Base-by-base conservation (phyloP, 2,329 filamentous ascomycete genomes). In the Neofusicoccum sp. region DNA sequence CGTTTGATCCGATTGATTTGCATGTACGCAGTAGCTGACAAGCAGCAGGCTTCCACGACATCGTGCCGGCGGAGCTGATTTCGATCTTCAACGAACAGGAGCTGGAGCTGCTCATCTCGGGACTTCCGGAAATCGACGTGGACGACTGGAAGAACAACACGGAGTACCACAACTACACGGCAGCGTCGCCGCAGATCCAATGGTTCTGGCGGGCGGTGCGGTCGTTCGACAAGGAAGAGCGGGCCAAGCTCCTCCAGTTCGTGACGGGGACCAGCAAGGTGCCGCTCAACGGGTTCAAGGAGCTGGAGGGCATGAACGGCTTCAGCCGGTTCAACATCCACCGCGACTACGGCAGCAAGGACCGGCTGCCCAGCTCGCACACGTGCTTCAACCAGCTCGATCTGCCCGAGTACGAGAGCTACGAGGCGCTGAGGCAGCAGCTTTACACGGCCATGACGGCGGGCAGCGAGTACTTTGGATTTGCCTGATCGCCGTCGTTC, bases 341-440 rank as follows among this genome's bases (percentile, higher is more conserved):
- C 76, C 92, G 95, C 67, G 95, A 98, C 78, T 97, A 96, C 79
- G 93, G 94, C 71, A 94, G 90, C 82, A 98, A 97, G 79, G 92
- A 97, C 74, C 90, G 95, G 69, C 84, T 99, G 67, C 95, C 95
- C 63, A 96, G 92, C 71, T 97, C 93, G 71, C 96, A 99, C 78
- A 99, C 95, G 67, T 99, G 95, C 83, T 99, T 99, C 81, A 99
- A 99, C 77, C 93, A 99, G 82, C 92, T 99, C 75, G 95, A 99
- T 81, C 87, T 99, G 69, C 95, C 95, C 45, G 95, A 99, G 80
- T 99, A 99, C 75, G 95, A 98, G 73, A 96, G 88, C 76, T 99
- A 99, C 78, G 95, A 99, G 72, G 84, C 86, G 69, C 86, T 99
- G 66, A 89, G 95, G 66, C 88, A 91, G 71, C 93, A 95, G 74